Evolutionary conservation across 352 stramenopile species (phyloP).

Genomic region (Salisapilia sapeloensis): DNA sequence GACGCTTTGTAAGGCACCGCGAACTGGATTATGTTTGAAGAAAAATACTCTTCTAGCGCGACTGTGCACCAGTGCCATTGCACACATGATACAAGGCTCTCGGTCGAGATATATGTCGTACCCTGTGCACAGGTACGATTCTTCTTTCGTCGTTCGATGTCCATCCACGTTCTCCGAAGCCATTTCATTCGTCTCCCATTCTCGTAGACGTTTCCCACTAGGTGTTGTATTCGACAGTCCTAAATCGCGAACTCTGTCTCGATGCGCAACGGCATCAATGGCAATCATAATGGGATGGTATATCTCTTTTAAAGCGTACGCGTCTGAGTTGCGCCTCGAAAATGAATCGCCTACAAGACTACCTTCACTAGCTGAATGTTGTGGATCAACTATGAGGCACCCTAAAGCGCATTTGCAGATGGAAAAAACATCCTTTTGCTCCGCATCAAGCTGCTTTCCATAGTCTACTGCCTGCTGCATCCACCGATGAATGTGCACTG

Average conservation of each 20-base stretch:
- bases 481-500: slow-evolving; percentile 6
- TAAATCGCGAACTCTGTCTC: slow-evolving; percentile 22
- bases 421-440: neutral
- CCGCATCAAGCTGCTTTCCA: slow-evolving; percentile 2
- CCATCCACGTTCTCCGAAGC: neutral
- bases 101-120: slow-evolving; percentile 76
- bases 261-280: slow-evolving; percentile 41
- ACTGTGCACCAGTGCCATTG: slow-evolving; percentile 82
- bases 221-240: slow-evolving; percentile 11
- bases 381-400: slow-evolving; percentile 37
- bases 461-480: slow-evolving; percentile 10
- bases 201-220: slow-evolving; percentile 2
- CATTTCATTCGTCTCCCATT: slow-evolving; percentile 1
- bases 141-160: slow-evolving; percentile 1
- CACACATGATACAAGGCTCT: slow-evolving; percentile 80
- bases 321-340: neutral
- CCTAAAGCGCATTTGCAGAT: slow-evolving; percentile 28
- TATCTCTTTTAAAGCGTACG: slow-evolving; percentile 22
- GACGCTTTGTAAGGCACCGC: slow-evolving; percentile 44
- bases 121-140: slow-evolving; percentile 80
- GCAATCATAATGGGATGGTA: slow-evolving; percentile 60
- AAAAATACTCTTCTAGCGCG: slow-evolving; percentile 70
- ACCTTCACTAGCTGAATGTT: slow-evolving; percentile 4
- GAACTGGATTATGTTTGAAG: slow-evolving; percentile 17
- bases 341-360: slow-evolving; percentile 12